Conservation (phyloP, 108 stramenopile genomes). For the Cyclotella cryptica region DNA sequence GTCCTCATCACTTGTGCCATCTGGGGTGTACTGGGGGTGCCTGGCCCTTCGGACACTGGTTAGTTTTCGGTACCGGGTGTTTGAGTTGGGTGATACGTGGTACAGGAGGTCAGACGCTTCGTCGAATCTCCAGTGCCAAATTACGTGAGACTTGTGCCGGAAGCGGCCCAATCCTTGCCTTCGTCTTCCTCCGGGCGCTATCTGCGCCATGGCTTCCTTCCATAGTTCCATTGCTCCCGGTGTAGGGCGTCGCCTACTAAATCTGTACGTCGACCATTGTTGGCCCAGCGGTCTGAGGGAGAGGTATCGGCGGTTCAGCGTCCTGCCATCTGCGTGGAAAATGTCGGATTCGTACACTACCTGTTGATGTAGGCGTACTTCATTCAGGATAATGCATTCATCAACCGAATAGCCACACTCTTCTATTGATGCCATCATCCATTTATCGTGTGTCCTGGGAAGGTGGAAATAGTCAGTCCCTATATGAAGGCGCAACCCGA, state of each 20-base stretch:
- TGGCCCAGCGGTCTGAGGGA: background rate
- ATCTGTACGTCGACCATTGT: slow-evolving; percentile 7
- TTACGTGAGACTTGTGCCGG: background rate
- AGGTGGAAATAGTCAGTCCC: background rate
- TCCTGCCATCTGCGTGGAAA: background rate
- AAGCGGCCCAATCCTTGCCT: background rate
- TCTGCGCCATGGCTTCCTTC: background rate
- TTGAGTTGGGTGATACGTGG: too few relatives aligned
- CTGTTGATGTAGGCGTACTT: slow-evolving; percentile 22
- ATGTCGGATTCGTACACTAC: slow-evolving; percentile 28
- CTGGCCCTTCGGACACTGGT: too few relatives aligned
- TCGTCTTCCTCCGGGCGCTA: background rate
- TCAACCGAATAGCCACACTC: background rate
- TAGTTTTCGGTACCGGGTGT: too few relatives aligned
- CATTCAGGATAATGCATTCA: slow-evolving; percentile 7
- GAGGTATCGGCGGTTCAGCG: slow-evolving; percentile 15
- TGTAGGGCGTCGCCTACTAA: background rate
- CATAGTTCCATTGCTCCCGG: background rate
- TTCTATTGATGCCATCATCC: slow-evolving; percentile 13
- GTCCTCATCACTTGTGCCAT: too few relatives aligned
- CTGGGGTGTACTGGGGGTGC: too few relatives aligned
- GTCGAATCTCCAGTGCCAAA: too few relatives aligned
- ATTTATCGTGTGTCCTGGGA: slow-evolving; percentile 6
- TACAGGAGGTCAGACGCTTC: too few relatives aligned
- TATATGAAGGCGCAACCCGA: background rate